These are phyloP conservation scores for Malassezia sympodialis DNA, from an alignment of 1,284 basidiomycete species.

Conservation along the genomic window DNA sequence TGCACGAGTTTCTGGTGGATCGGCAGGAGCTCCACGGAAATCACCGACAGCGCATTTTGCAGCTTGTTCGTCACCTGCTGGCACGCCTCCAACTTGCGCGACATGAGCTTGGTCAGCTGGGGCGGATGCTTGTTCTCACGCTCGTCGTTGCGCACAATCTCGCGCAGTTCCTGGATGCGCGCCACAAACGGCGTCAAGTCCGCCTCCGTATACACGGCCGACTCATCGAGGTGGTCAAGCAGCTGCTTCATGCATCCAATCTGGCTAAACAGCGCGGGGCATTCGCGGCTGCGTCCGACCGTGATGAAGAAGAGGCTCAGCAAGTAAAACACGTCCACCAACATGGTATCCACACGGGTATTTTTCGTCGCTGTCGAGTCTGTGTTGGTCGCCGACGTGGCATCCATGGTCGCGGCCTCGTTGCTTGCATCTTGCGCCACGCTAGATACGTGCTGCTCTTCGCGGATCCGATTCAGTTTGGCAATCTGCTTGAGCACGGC, in stretches of 20 bases:
- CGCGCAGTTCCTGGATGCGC: constrained; percentile 38
- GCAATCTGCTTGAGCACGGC: constrained; percentile 85
- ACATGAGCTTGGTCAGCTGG: constrained; percentile 78
- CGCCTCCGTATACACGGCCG: constrained; percentile 44
- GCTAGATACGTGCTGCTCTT: constrained; percentile 49
- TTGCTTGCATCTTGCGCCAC: constrained; percentile 11
- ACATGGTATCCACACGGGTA: constrained; percentile 46
- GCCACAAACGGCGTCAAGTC: constrained; percentile 42
- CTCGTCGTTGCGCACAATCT: constrained; percentile 40
- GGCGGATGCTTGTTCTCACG: constrained; percentile 71
- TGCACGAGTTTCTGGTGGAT: constrained; percentile 64
- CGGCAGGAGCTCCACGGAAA: constrained; percentile 47
- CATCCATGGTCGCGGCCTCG: neutral
- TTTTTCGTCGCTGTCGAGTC: constrained; percentile 19
- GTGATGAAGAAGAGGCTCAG: constrained; percentile 48
- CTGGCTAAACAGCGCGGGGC: constrained; percentile 43
- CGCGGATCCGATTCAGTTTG: constrained; percentile 79
- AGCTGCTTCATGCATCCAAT: constrained; percentile 47
- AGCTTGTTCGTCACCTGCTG: constrained; percentile 49
- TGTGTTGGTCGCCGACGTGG: constrained; percentile 4
- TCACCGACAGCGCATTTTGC: constrained; percentile 41
- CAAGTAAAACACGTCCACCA: constrained; percentile 46
- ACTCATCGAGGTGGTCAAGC: constrained; percentile 45
- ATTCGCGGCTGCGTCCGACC: constrained; percentile 43
- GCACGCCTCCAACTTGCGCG: constrained; percentile 80